Base-by-base conservation (phyloP, 2,329 filamentous ascomycete species). In the Beauveria asiatica region DNA sequence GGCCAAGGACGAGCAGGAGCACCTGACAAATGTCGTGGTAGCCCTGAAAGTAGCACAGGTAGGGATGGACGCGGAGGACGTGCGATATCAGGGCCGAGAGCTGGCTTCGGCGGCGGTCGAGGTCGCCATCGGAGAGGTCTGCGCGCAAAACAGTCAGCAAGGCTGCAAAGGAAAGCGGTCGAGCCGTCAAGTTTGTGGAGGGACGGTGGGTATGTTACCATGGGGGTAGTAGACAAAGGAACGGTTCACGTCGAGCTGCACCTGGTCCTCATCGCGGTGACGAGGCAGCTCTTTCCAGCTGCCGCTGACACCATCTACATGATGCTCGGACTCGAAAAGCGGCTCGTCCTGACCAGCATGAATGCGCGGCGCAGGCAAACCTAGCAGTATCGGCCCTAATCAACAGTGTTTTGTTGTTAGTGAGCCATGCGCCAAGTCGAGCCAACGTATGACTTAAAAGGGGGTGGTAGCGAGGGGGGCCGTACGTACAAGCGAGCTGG, bases 11-110 rank as follows among this genome's bases (percentile, higher is more conserved):
- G 16, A 99, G 82, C 45, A 97, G 83, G 62, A 99, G 82, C 25
- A 99, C 94, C 75, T 99, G 95, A 67, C 90, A 94, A 69, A 99
- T 97, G 76, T 99, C 94, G 74, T 99, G 94, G 72, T 95, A 99
- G 71, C 94, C 94, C 76, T 99, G 94, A 73, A 99, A 99, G 76
- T 99, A 99, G 77, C 86, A 91, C 41, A 99, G 83, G 71, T 87
- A 86, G 17, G 92, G 91, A 68, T 95, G 82, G 39, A 83, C 83
- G 57, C 95, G 87, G 50, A 99, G 82, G 16, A 95, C 85, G 64
- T 88, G 82, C 56, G 84, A 83, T 68, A 99, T 97, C 55, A 99
- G 80, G 64, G 84, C 77, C 8, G 86, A 93, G 2, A 99, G 82
- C 68, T 94, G 86, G 59, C 79, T 71, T 70, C 94, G 97, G 69